Evolutionary conservation across 1,284 basidiomycete genomes (phyloP).

Genomic region (Marasmius oreades): DNA sequence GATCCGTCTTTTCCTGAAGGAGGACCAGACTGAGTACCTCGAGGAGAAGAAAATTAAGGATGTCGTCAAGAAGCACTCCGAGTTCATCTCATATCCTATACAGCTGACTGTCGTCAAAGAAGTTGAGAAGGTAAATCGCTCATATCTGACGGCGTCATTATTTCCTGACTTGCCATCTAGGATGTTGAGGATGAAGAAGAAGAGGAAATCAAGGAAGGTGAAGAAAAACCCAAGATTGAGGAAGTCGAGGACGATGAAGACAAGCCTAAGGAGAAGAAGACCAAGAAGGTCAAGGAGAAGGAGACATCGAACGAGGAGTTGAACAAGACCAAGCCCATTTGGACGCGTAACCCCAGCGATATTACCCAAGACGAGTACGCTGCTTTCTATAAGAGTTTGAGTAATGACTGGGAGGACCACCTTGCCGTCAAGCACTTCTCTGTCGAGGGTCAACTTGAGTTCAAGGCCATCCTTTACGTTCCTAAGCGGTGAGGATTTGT

Average conservation of each 20-base stretch:
- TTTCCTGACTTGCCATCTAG: slow-evolving; percentile 32
- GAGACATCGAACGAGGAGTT: slow-evolving; percentile 94
- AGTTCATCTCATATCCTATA: slow-evolving; percentile 99
- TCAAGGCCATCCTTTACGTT: slow-evolving; percentile 98
- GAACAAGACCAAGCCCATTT: slow-evolving; percentile 99
- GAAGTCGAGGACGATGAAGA: slow-evolving; percentile 85
- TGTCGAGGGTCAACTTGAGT: slow-evolving; percentile 99
- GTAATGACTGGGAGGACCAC: slow-evolving; percentile 99
- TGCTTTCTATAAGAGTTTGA: slow-evolving; percentile 99
- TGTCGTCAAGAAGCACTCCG: slow-evolving; percentile 99
- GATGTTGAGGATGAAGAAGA: slow-evolving; percentile 87
- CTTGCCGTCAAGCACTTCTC: slow-evolving; percentile 99
- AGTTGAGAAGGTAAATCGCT: slow-evolving; percentile 81
- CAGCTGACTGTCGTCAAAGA: slow-evolving; percentile 99
- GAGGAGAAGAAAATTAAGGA: slow-evolving; percentile 99
- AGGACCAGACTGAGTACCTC: slow-evolving; percentile 98
- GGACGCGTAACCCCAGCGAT: slow-evolving; percentile 96
- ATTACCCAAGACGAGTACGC: slow-evolving; percentile 93
- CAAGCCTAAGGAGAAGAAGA: slow-evolving; percentile 93
- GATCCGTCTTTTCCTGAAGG: slow-evolving; percentile 95
- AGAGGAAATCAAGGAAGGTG: slow-evolving; percentile 61
- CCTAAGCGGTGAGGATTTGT: slow-evolving; percentile 79
- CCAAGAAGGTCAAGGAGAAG: slow-evolving; percentile 94
- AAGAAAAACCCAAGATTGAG: slow-evolving; percentile 70
- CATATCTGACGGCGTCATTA: slow-evolving; percentile 2